phyloP scores from a whole-genome alignment of 1,139 yeast genomes.

The Casaregolazyma suthepensis region DNA sequence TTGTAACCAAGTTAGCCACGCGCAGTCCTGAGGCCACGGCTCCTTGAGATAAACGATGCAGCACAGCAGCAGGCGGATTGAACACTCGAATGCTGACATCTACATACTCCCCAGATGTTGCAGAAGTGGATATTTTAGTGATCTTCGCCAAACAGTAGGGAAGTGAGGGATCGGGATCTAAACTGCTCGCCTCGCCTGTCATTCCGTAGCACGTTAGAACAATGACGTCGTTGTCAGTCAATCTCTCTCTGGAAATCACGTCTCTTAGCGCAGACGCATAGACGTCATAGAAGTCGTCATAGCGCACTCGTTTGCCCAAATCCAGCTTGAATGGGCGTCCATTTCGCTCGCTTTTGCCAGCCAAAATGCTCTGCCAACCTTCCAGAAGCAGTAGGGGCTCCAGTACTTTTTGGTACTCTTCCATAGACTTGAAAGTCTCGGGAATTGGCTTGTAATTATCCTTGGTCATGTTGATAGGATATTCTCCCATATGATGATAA shows the following conservation, averaged over 20 bases:
- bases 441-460: constrained; percentile 36
- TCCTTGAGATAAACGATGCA: constrained; percentile 58
- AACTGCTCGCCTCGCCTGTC: constrained; percentile 19
- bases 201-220: constrained; percentile 48
- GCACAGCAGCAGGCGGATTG: constrained; percentile 41
- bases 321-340: constrained; percentile 59
- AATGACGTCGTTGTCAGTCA: constrained; percentile 73
- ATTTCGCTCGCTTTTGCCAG: constrained; percentile 52
- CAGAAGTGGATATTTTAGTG: constrained; percentile 49
- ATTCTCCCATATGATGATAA: constrained; percentile 50
- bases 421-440: constrained; percentile 47
- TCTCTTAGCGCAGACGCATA: constrained; percentile 65
- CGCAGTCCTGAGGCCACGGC: constrained; percentile 59
- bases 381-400: constrained; percentile 81
- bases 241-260: constrained; percentile 44
- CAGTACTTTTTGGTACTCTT: constrained; percentile 60
- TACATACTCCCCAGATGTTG: constrained; percentile 33
- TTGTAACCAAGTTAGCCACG: constrained; percentile 78
- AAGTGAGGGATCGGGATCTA: neutral
- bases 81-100: constrained; percentile 53
- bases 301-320: constrained; percentile 74
- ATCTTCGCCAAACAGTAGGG: constrained; percentile 72
- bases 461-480: constrained; percentile 38
- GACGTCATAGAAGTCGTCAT: constrained; percentile 84
- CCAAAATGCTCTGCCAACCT: constrained; percentile 87